These are phyloP conservation scores for Podospora fimiseda DNA, from an alignment of 495 filamentous ascomycete species.

Conservation along the genomic window DNA sequence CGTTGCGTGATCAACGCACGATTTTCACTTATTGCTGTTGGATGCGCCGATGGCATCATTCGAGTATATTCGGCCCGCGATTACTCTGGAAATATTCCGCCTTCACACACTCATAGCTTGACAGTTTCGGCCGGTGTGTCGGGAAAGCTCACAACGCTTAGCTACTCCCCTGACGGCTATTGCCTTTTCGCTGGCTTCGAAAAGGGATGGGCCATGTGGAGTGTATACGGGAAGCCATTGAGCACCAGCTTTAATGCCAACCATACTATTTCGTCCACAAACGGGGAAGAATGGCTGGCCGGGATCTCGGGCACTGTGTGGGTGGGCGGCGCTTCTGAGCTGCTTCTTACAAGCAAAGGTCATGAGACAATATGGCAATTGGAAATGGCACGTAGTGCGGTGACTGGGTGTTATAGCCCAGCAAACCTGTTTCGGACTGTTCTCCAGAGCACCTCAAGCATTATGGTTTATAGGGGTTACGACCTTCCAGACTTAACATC, in stretches of 20 bases:
- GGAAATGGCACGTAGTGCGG: slow-evolving; percentile 86
- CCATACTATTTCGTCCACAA: slow-evolving; percentile 51
- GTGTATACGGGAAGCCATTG: slow-evolving; percentile 87
- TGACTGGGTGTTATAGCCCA: slow-evolving; percentile 82
- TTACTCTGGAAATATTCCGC: slow-evolving; percentile 84
- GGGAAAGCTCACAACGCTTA: slow-evolving; percentile 66
- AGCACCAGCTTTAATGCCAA: slow-evolving; percentile 75
- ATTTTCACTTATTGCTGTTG: slow-evolving; percentile 87
- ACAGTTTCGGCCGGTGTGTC: slow-evolving; percentile 57
- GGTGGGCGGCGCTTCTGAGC: slow-evolving; percentile 80
- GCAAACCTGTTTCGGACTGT: slow-evolving; percentile 84
- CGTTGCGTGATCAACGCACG: slow-evolving; percentile 84
- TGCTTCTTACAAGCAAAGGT: slow-evolving; percentile 61
- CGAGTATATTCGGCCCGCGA: slow-evolving; percentile 85
- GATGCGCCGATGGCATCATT: slow-evolving; percentile 72
- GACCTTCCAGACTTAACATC: slow-evolving; percentile 83
- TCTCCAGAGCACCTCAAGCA: slow-evolving; percentile 74
- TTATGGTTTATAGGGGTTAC: slow-evolving; percentile 90
- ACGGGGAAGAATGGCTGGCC: slow-evolving; percentile 71
- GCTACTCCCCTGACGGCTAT: slow-evolving; percentile 93
- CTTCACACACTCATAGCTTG: slow-evolving; percentile 72
- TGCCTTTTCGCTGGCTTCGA: slow-evolving; percentile 93
- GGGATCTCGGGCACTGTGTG: slow-evolving; percentile 72
- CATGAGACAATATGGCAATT: slow-evolving; percentile 79
- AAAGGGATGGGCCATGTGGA: slow-evolving; percentile 92